Evolutionary conservation across 176 grass and related monocot species (phyloP), one percentile per base, ranked within the genome.

Genomic region (Oryza meridionalis): DNA sequence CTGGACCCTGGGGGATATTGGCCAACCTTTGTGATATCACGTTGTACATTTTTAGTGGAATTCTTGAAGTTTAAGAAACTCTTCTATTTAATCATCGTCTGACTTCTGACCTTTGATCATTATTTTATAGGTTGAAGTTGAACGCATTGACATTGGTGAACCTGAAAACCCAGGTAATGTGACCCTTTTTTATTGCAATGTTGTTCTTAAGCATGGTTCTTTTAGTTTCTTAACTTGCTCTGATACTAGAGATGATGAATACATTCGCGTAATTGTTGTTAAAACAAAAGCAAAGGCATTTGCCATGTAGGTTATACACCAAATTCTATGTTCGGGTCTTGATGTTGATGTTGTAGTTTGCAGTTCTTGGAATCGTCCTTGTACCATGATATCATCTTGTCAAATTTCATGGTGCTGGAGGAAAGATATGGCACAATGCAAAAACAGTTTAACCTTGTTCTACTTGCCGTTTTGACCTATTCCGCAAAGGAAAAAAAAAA

Each of bases 81-180:
- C 14, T 46, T 62, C 10, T 69, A 77, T 84, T 58, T 76, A 77
- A 73, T 59, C 11, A 37, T 47, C 63, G 42, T 43, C 42, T 43
- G 42, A 43, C 7, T 68, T 77, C 19, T 85, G 16, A 87, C 12
- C 1, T 85, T 72, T 88, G 42, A 13, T 47, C 14, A 25, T 88
- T n/a, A 70, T 45, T 73, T 21, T 82, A 82, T 73, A 99, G 96
- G 90, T 96, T 89, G 90, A 92, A 79, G 90, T 99, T 73, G 96
- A 99, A 69, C 83, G 78, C 72, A 99, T 99, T 84, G 96, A 96
- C 88, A 96, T 96, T 45, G 78, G 88, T 77, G 91, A 91, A 92
- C 93, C 89, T 85, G 93, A 92, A 84, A 96, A 89, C 84, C 42
- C 70, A 90, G 93, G 91, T 94, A 88, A 84, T 17, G 44, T 67